phyloP scores from a whole-genome alignment of 805 yeast species.

The Wickerhamomyces canadensis region DNA sequence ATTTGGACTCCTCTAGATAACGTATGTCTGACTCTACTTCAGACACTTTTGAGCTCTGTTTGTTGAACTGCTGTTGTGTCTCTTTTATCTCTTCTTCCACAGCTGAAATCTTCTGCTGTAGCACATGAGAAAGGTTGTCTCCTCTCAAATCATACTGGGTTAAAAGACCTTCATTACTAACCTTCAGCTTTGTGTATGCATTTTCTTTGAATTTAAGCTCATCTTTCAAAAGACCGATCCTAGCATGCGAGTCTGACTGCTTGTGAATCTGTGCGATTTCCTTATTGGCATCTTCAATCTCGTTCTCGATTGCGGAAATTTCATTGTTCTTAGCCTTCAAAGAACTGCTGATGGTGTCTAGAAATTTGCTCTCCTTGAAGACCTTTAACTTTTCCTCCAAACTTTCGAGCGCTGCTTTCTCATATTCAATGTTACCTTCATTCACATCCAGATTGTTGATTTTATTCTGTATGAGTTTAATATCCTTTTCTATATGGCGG shows the following conservation, averaged over 20 bases:
- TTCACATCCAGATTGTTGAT: slow-evolving; percentile 34
- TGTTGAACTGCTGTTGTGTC: slow-evolving; percentile 5
- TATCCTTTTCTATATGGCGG: slow-evolving; percentile 29
- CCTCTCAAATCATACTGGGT: slow-evolving; percentile 11
- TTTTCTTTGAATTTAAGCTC: slow-evolving; percentile 28
- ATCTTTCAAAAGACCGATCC: slow-evolving; percentile 39
- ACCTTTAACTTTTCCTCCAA: slow-evolving; percentile 31
- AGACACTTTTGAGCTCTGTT: slow-evolving; percentile 12
- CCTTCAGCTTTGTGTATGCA: slow-evolving; percentile 26
- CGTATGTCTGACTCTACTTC: slow-evolving; percentile 17
- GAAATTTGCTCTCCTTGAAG: slow-evolving; percentile 24
- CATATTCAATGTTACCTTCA: slow-evolving; percentile 43
- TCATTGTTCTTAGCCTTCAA: slow-evolving; percentile 34
- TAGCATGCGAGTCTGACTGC: slow-evolving; percentile 56
- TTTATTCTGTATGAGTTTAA: slow-evolving; percentile 31
- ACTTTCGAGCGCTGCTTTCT: slow-evolving; percentile 35
- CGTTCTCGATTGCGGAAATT: slow-evolving; percentile 33
- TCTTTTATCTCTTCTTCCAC: neutral
- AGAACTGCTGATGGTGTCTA: slow-evolving; percentile 27
- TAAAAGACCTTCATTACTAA: slow-evolving; percentile 22
- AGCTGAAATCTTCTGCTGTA: slow-evolving; percentile 7
- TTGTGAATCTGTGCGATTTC: slow-evolving; percentile 46
- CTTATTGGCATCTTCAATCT: slow-evolving; percentile 47
- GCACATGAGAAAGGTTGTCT: slow-evolving; percentile 11
- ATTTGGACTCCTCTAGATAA: slow-evolving; percentile 5